Conservation (phyloP, 73 alveolate genomes). For the Tetrahymena thermophila region DNA sequence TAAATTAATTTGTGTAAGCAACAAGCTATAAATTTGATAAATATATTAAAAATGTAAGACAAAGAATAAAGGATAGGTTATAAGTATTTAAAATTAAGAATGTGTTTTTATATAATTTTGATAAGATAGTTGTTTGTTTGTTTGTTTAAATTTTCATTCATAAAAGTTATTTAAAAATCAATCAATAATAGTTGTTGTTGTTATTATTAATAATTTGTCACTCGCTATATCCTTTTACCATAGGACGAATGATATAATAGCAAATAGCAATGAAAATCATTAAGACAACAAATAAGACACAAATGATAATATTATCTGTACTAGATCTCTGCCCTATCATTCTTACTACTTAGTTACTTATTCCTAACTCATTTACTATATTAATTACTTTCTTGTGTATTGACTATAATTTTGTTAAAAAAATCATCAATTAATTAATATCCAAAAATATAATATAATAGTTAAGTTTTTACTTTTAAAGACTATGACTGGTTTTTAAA, state of each 20-base stretch:
- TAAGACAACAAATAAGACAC: neutral
- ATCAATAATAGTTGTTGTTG: neutral
- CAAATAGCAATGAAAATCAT: neutral
- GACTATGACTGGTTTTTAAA: neutral
- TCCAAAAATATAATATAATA: too few species aligned
- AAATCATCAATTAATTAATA: too few species aligned
- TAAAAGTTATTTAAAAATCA: too few species aligned
- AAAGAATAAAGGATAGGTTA: too few species aligned
- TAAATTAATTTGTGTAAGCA: too few species aligned
- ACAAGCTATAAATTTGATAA: too few species aligned
- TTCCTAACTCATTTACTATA: neutral
- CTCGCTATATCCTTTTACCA: neutral
- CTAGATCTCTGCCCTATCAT: neutral
- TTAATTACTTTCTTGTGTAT: neutral
- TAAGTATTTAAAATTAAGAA: too few species aligned
- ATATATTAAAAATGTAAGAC: too few species aligned
- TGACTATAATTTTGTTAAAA: neutral
- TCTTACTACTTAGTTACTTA: neutral
- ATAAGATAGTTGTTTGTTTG: too few species aligned
- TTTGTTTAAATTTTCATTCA: too few species aligned
- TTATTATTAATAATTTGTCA: neutral
- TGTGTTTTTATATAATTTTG: too few species aligned
- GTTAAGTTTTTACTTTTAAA: neutral
- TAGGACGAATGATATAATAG: neutral
- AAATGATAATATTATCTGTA: neutral